Evolutionary conservation across 192 early-diverging fungal species (phyloP).

Genomic region (Cetraspora pellucida): DNA sequence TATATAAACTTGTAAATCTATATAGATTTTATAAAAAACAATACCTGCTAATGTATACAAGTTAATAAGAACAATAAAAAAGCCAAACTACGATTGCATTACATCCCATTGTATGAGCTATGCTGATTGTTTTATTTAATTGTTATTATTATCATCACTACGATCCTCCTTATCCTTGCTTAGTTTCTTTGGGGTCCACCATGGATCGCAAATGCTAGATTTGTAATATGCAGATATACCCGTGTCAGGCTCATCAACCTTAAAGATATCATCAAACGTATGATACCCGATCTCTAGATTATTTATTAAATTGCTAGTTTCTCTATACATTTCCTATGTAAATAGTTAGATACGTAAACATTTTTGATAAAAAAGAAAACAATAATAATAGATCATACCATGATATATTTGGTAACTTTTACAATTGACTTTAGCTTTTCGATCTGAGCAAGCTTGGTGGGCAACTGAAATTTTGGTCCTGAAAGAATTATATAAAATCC

Average conservation of each 20-base stretch:
- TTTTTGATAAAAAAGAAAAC: neutral
- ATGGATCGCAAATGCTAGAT: slow-evolving; percentile 29
- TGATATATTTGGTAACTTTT: slow-evolving; percentile 27
- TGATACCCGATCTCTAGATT: neutral
- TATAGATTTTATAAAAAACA: too few relatives aligned
- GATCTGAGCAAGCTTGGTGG: slow-evolving; percentile 25
- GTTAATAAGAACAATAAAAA: too few relatives aligned
- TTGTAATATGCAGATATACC: slow-evolving; percentile 20
- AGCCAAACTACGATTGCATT: too few relatives aligned
- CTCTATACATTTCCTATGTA: slow-evolving; percentile 23
- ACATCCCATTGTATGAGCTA: too few relatives aligned
- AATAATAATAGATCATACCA: slow-evolving; percentile 6
- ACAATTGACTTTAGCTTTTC: slow-evolving; percentile 24
- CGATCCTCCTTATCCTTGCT: neutral
- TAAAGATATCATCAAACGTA: slow-evolving; percentile 24
- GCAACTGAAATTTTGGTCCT: slow-evolving; percentile 29
- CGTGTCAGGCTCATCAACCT: neutral
- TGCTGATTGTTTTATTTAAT: too few relatives aligned
- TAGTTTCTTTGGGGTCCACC: slow-evolving; percentile 19
- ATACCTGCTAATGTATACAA: too few relatives aligned
- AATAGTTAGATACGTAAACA: slow-evolving; percentile 25
- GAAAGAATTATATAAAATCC: slow-evolving; percentile 25
- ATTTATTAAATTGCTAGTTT: slow-evolving; percentile 14
- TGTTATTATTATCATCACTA: too few relatives aligned
- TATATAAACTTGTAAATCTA: too few relatives aligned